Conservation (phyloP, 106 monocot genomes). For the Cymbidium sinense region DNA sequence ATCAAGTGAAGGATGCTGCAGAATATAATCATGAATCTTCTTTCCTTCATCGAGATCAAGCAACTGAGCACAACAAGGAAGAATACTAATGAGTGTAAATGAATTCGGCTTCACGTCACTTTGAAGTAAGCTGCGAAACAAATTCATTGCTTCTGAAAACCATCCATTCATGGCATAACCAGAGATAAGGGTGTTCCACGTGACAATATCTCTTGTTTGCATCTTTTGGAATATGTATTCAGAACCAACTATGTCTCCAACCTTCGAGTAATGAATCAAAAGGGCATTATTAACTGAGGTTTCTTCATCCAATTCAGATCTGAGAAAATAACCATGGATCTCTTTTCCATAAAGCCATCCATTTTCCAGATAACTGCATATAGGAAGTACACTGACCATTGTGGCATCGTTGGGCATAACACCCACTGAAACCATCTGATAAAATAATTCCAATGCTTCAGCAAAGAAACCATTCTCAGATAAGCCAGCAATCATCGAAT, state of each 20-base stretch:
- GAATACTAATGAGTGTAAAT: constrained; percentile 37
- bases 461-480: constrained; percentile 29
- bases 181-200: constrained; percentile 63
- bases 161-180: constrained; percentile 50
- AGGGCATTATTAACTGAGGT: constrained; percentile 54
- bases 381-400: constrained; percentile 45
- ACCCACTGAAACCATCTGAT: constrained; percentile 26
- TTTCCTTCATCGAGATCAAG: constrained; percentile 39
- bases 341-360: constrained; percentile 49
- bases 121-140: constrained; percentile 37
- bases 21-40: constrained; percentile 47
- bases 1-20: constrained; percentile 20
- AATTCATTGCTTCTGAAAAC: constrained; percentile 21
- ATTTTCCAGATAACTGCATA: constrained; percentile 34
- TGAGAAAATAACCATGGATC: constrained; percentile 42
- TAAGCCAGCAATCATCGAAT: constrained; percentile 61
- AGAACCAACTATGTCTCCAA: constrained; percentile 32
- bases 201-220: constrained; percentile 38
- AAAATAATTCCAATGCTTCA: constrained; percentile 39
- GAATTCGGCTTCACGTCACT: constrained; percentile 35
- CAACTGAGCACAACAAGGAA: constrained; percentile 44
- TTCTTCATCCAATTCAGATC: constrained; percentile 26
- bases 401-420: constrained; percentile 47
- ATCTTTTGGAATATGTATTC: constrained; percentile 40
- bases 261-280: constrained; percentile 46